Percentiles rank a stretch among this genome's conserved stretches.
Conservation (phyloP, 192 early-diverging fungal genomes). For the Allomyces macrogynus region DNA sequence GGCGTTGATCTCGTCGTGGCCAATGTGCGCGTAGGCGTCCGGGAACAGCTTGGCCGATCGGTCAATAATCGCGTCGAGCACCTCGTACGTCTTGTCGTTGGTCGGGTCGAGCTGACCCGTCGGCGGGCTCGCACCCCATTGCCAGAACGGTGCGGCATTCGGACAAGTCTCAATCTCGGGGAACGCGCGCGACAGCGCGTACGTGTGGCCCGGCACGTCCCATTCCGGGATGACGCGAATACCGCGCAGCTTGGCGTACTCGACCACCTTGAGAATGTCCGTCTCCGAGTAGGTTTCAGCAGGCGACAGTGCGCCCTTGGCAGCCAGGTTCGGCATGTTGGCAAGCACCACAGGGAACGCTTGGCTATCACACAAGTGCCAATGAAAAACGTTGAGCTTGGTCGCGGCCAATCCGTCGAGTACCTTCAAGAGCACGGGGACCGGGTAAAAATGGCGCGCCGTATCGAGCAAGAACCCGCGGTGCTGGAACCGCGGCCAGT, state of each 20-base stretch:
- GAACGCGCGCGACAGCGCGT: slow-evolving; percentile 21
- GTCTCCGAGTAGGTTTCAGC: slow-evolving; percentile 44
- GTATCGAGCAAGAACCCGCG: slow-evolving; percentile 53
- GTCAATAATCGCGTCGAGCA: slow-evolving; percentile 38
- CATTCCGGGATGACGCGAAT: slow-evolving; percentile 82
- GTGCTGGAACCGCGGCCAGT: neutral
- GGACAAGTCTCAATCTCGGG: slow-evolving; percentile 37
- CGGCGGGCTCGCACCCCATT: slow-evolving; percentile 33
- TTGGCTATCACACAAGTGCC: slow-evolving; percentile 52
- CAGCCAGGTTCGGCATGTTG: slow-evolving; percentile 35
- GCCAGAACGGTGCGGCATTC: slow-evolving; percentile 29
- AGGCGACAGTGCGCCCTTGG: slow-evolving; percentile 39
- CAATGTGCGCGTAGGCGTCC: slow-evolving; percentile 53
- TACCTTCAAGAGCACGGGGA: slow-evolving; percentile 30
- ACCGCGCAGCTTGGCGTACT: slow-evolving; percentile 50
- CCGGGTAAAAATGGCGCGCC: slow-evolving; percentile 40
- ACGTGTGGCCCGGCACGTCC: slow-evolving; percentile 71
- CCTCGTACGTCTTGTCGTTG: slow-evolving; percentile 31
- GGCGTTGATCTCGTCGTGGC: slow-evolving; percentile 53
- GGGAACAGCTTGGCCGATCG: slow-evolving; percentile 45
- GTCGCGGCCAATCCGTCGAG: slow-evolving; percentile 35
- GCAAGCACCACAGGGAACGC: slow-evolving; percentile 50
- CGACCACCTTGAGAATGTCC: slow-evolving; percentile 48
- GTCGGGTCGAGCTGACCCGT: slow-evolving; percentile 45
- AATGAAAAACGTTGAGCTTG: slow-evolving; percentile 62